Percentiles rank a stretch among this genome's conserved stretches.
Evolutionary conservation across 805 yeast species (phyloP).

Genomic region (Saccharomycopsis vini): DNA sequence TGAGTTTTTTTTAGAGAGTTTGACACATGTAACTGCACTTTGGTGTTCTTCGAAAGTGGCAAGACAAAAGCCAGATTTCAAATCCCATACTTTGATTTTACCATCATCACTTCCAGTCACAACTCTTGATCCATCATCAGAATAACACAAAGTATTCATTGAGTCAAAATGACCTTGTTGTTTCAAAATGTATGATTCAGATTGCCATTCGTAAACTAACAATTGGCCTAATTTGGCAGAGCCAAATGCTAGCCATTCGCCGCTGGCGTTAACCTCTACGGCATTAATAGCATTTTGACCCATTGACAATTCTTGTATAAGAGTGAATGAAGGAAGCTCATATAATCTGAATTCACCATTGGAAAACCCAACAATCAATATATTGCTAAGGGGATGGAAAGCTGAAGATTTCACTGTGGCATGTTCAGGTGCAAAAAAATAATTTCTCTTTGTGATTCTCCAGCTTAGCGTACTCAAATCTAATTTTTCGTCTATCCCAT

Average conservation of each 20-base stretch:
- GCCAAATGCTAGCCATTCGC: conserved; percentile 97
- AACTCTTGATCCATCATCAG: conserved; percentile 89
- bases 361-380: conserved; percentile 80
- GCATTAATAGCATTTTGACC: conserved; percentile 86
- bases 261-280: conserved; percentile 68
- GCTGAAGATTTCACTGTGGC: conserved; percentile 71
- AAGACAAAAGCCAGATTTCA: conserved; percentile 82
- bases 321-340: conserved; percentile 71
- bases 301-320: conserved; percentile 82
- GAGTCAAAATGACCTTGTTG: conserved; percentile 98
- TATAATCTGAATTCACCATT: conserved; percentile 88
- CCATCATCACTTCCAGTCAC: conserved; percentile 97
- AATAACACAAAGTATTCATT: conserved; percentile 72
- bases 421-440: conserved; percentile 54
- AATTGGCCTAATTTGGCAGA: conserved; percentile 86
- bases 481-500: conserved; percentile 26
- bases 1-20: conserved; percentile 74
- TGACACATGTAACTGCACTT: conserved; percentile 79
- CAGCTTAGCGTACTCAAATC: conserved; percentile 47
- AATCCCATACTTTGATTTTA: conserved; percentile 94
- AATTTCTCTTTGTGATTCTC: conserved; percentile 75
- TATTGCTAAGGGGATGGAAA: conserved; percentile 63
- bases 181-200: conserved; percentile 87
- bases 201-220: conserved; percentile 97
- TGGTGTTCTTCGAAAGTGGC: conserved; percentile 83